phyloP scores from a whole-genome alignment of 2,329 filamentous ascomycete species.

The Cytospora mali region DNA sequence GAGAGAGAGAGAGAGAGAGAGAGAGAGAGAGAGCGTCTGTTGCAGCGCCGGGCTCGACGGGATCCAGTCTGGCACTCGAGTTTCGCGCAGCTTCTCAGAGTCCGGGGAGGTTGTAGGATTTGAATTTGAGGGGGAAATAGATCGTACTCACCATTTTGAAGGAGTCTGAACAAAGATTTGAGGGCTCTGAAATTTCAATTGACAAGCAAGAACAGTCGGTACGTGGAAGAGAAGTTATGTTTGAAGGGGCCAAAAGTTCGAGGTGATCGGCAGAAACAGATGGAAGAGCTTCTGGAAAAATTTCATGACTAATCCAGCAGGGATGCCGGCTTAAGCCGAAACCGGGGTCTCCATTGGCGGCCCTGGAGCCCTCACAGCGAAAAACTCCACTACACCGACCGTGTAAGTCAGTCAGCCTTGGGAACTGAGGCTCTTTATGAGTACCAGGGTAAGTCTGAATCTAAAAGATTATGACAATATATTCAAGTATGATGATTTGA shows the following conservation, averaged over 20 bases:
- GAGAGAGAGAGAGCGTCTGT: no score
- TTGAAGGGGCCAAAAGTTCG: constrained; percentile 15
- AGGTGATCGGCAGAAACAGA: constrained; percentile 23
- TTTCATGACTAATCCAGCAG: constrained; percentile 28
- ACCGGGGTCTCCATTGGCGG: constrained; percentile 3
- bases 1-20: no score
- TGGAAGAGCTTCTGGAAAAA: constrained; percentile 27
- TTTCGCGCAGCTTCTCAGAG: background rate
- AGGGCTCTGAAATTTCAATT: background rate
- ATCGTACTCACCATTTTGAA: constrained; percentile 16
- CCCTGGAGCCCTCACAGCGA: background rate
- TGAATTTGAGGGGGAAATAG: background rate
- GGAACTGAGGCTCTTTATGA: no score
- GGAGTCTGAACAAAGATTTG: background rate
- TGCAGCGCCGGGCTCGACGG: background rate
- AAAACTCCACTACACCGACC: constrained; percentile 5
- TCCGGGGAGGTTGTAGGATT: background rate
- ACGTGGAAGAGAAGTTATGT: constrained; percentile 8
- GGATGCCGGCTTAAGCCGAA: constrained; percentile 2
- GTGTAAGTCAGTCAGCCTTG: constrained; percentile 3
- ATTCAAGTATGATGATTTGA: constrained; percentile 5
- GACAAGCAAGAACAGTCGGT: background rate
- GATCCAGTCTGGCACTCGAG: background rate
- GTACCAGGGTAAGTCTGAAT: background rate
- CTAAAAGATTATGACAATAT: background rate